These are phyloP conservation scores for Zymoseptoria brevis DNA, from an alignment of 2,329 filamentous ascomycete genomes.

Conservation along the genomic window DNA sequence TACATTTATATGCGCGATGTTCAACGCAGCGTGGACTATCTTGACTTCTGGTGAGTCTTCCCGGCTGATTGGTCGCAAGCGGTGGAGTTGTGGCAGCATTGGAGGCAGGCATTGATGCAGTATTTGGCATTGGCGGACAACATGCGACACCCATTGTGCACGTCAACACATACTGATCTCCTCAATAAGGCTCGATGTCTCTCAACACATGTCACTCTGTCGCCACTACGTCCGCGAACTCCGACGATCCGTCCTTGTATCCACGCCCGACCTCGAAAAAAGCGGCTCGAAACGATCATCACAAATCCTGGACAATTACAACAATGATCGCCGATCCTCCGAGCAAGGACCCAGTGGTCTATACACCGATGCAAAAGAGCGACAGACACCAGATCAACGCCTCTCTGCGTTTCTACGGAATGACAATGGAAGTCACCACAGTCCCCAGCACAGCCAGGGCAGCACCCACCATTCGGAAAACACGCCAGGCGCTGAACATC, in stretches of 20 bases:
- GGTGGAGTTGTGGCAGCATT: neutral
- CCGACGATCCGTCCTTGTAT: slow-evolving; percentile 82
- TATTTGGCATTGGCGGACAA: neutral
- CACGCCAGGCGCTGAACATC: slow-evolving; percentile 37
- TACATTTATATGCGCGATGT: slow-evolving; percentile 99
- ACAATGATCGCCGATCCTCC: slow-evolving; percentile 39
- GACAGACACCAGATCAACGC: slow-evolving; percentile 69
- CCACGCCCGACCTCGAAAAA: slow-evolving; percentile 84
- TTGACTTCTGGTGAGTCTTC: slow-evolving; percentile 78
- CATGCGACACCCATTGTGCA: neutral
- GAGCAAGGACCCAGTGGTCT: slow-evolving; percentile 29
- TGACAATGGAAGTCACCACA: slow-evolving; percentile 40
- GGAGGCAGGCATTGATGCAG: neutral
- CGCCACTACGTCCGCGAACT: slow-evolving; percentile 95
- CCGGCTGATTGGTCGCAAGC: neutral
- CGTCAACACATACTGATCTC: neutral
- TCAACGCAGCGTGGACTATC: slow-evolving; percentile 92
- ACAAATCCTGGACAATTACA: slow-evolving; percentile 56
- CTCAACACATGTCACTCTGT: slow-evolving; percentile 96
- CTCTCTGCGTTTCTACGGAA: slow-evolving; percentile 72
- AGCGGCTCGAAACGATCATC: slow-evolving; percentile 74
- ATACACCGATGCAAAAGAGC: slow-evolving; percentile 32
- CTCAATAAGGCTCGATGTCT: slow-evolving; percentile 80
- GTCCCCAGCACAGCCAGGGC: slow-evolving; percentile 41
- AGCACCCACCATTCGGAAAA: slow-evolving; percentile 22